phyloP scores from a whole-genome alignment of 106 monocot species.

The Phalaenopsis equestris region DNA sequence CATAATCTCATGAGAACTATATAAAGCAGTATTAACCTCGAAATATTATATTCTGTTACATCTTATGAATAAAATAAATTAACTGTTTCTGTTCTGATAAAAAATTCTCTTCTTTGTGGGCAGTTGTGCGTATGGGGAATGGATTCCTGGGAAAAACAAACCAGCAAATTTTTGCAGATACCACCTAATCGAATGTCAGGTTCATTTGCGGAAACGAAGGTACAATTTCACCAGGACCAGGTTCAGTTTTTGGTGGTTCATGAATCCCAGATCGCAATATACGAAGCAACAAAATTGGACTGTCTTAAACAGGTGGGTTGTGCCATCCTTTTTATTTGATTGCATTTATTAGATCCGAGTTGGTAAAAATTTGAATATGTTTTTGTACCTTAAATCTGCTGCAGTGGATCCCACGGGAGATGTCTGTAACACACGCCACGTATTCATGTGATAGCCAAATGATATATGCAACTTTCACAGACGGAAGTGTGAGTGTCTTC shows the following conservation, averaged over 20 bases:
- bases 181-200: conserved; percentile 16
- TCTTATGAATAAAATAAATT: background rate
- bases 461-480: conserved; percentile 21
- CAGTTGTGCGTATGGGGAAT: conserved; percentile 36
- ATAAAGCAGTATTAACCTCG: background rate
- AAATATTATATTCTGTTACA: too few species aligned
- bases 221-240: conserved; percentile 42
- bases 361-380: background rate
- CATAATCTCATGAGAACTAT: background rate
- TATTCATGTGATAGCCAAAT: conserved; percentile 29
- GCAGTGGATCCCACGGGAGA: conserved; percentile 19
- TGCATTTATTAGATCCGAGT: too few species aligned
- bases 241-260: conserved; percentile 30
- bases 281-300: conserved; percentile 32
- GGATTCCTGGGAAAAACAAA: conserved; percentile 28
- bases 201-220: conserved; percentile 21
- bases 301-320: conserved; percentile 35
- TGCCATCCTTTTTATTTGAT: too few species aligned
- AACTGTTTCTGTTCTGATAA: background rate
- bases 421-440: conserved; percentile 18
- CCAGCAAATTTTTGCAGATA: conserved; percentile 23
- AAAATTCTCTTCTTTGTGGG: background rate
- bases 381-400: background rate
- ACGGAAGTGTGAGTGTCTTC: conserved; percentile 21
- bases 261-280: conserved; percentile 31